phyloP scores from a whole-genome alignment of 306 rosid genomes.

The Arachis stenosperma region DNA sequence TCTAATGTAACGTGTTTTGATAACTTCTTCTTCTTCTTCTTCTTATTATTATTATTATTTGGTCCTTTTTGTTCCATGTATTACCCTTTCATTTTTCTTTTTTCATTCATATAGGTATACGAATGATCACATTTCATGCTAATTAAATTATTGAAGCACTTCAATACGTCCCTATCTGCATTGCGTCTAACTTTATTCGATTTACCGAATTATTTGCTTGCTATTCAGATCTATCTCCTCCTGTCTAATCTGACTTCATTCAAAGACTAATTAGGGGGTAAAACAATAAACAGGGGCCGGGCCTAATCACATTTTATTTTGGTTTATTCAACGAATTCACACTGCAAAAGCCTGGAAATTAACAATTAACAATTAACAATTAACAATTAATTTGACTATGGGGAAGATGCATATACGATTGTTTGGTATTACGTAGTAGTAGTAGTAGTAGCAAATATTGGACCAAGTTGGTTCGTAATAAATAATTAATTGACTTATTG shows the following conservation, averaged over 20 bases:
- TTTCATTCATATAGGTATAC: neutral
- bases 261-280: neutral
- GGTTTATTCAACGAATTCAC: constrained; percentile 5
- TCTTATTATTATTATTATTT: too few species aligned
- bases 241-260: neutral
- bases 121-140: neutral
- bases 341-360: neutral
- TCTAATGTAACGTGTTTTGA: neutral
- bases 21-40: too few species aligned
- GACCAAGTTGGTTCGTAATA: constrained; percentile 3
- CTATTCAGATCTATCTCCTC: neutral
- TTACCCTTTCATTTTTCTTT: neutral
- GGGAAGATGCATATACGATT: constrained; percentile 1
- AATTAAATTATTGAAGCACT: neutral
- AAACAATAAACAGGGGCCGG: neutral
- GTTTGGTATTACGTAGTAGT: neutral
- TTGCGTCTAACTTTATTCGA: neutral
- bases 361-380: neutral
- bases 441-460: neutral
- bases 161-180: neutral
- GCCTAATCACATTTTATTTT: neutral
- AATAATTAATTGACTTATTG: neutral
- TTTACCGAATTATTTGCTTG: neutral
- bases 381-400: constrained; percentile 11
- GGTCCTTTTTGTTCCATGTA: neutral